Evolutionary conservation across 768 basidiomycete genomes (phyloP).

Genomic region (Psilocybe sp.): DNA sequence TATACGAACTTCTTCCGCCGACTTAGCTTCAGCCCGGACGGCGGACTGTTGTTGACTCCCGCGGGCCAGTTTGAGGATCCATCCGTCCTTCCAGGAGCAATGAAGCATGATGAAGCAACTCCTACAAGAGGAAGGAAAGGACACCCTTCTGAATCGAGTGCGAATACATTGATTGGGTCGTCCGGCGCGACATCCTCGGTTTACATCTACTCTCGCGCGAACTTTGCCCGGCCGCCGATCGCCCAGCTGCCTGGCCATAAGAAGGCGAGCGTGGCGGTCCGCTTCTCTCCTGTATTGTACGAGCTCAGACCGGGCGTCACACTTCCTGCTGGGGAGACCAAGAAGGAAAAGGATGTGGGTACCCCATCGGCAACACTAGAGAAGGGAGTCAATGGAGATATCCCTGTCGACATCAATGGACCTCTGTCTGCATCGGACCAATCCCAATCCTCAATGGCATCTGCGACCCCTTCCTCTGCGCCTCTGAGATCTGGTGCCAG

Average conservation of each 20-base stretch:
- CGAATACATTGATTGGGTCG: constrained; percentile 10
- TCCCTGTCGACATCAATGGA: constrained; percentile 62
- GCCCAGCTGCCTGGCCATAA: constrained; percentile 96
- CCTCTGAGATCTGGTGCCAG: neutral
- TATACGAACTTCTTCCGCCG: constrained; percentile 95
- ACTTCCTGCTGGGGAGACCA: constrained; percentile 32
- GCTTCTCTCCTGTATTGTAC: constrained; percentile 91
- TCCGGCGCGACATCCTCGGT: constrained; percentile 61
- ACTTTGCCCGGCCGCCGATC: constrained; percentile 89
- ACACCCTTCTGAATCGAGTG: constrained; percentile 33
- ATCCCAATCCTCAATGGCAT: constrained; percentile 7
- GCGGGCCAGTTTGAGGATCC: constrained; percentile 98
- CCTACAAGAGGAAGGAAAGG: constrained; percentile 59
- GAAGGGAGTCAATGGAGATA: constrained; percentile 55
- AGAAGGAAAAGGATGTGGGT: constrained; percentile 25
- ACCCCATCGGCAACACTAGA: constrained; percentile 57
- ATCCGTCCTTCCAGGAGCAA: constrained; percentile 40
- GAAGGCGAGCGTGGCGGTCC: constrained; percentile 91
- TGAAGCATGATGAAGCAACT: constrained; percentile 33
- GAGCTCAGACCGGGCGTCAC: constrained; percentile 71
- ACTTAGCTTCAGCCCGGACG: constrained; percentile 92
- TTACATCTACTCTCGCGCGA: constrained; percentile 94
- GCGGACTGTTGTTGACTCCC: constrained; percentile 88
- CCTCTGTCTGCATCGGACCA: constrained; percentile 22
- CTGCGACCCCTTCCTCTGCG: constrained; percentile 1